Evolutionary conservation across 2,329 filamentous ascomycete species (phyloP).

Genomic region (Davidsoniella neocaledoniae): DNA sequence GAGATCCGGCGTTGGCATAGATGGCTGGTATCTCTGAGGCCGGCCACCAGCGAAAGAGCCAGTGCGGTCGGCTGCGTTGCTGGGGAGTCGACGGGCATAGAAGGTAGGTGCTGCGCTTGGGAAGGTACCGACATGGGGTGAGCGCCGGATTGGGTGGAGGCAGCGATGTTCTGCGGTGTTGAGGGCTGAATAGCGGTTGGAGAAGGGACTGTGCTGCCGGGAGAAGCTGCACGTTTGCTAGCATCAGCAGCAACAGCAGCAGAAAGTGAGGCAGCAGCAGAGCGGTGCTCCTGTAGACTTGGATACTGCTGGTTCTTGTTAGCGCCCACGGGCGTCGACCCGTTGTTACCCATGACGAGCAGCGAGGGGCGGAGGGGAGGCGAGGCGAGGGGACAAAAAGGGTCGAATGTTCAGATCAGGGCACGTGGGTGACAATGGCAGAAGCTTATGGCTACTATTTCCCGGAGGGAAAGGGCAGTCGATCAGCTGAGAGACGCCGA

Average conservation of each 20-base stretch:
- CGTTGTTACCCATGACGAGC: constrained; percentile 1
- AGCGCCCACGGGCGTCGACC: background rate
- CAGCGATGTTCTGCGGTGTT: background rate
- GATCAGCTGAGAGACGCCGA: too few relatives aligned
- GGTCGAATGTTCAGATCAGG: too few relatives aligned
- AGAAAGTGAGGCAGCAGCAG: background rate
- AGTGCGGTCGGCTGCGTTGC: constrained; percentile 6
- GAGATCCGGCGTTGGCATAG: constrained; percentile 7
- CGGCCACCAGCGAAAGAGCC: background rate
- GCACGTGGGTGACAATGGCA: too few relatives aligned
- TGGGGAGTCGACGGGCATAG: constrained; percentile 10
- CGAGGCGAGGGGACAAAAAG: too few relatives aligned
- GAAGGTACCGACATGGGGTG: constrained; percentile 16
- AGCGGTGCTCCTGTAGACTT: background rate
- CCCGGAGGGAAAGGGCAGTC: too few relatives aligned
- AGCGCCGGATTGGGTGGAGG: constrained; percentile 2
- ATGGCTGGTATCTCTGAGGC: constrained; percentile 8
- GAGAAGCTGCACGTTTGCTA: background rate
- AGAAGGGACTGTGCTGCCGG: background rate
- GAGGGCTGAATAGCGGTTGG: background rate
- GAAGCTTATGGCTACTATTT: too few relatives aligned
- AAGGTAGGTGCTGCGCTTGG: constrained; percentile 4
- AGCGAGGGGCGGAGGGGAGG: background rate
- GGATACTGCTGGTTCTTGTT: background rate
- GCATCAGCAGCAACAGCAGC: background rate